Base-by-base conservation (phyloP, 2,329 filamentous ascomycete species). In the Amphichorda felina region DNA sequence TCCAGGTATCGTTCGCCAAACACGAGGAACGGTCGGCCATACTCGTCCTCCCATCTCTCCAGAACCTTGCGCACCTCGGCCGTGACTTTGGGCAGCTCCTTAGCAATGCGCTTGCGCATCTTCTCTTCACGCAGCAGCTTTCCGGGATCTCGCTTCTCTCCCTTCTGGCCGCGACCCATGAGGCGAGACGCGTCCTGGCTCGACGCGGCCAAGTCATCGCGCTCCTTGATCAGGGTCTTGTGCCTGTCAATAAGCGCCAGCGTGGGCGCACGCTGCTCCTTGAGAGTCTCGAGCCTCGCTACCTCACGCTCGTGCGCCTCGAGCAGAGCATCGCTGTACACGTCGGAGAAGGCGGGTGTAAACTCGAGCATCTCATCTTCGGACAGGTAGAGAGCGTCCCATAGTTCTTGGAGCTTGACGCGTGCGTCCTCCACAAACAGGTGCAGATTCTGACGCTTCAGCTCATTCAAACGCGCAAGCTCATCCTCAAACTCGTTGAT, bases 321-420 rank as follows among this genome's bases (percentile, higher is more conserved):
- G 0, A 98, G 73, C 8, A 98, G 71, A 4, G 91, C 91, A 55
- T 98, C 91, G 48, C 87, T 95, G 60, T 93, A 95, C 15, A 95
- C 89, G 53, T 96, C 91, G 9, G 87, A 94, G 55, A 96, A 96
- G 29, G 88, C 91, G 1, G 93, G 91, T 0, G 88, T 91, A 48
- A 98, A 98, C 46, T 95, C 88, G 38, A 96, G 75, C 88, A 96
- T 96, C 61, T 98, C 91, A 50, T 98, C 91, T 54, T 98, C 91
- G 0, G 85, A 94, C 52, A 93, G 88, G 63, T 91, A 96, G 2
- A 98, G 64, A 1, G 76, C 70, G 53, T 98, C 91, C 91, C 93
- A 98, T 1, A 98, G 74, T 51, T 93, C 88, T 56, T 96, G 89
- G 9, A 98, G 70, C 53, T 84, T 85, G 60, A 78, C 83, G 28